A percentile compares a stretch with the other conserved stretches of the same genome.
Conservation (phyloP, 2,329 filamentous ascomycete species). For the Sarocladiaceae sp. region DNA sequence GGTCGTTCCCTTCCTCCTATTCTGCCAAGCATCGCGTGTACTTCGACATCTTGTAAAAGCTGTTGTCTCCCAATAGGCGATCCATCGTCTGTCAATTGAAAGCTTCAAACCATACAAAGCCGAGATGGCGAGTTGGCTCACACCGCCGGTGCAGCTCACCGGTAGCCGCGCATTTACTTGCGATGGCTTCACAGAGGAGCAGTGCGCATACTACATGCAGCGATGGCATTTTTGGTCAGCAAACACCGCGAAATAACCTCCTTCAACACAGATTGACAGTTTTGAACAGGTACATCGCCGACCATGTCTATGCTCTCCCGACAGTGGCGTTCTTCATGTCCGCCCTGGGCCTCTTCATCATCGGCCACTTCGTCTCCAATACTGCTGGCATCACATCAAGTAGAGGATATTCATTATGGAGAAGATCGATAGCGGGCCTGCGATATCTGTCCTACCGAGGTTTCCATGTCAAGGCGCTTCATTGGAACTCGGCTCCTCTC, state of each 20-base stretch:
- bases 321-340: constrained; percentile 50
- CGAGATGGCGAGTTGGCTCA: constrained; percentile 30
- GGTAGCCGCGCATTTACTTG: constrained; percentile 29
- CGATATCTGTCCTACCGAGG: constrained; percentile 4
- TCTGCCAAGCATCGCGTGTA: too few relatives aligned
- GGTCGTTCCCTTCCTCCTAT: too few relatives aligned
- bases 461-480: constrained; percentile 7
- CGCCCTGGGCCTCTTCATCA: constrained; percentile 42
- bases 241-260: too few relatives aligned
- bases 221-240: constrained; percentile 43
- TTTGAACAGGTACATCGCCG: constrained; percentile 32
- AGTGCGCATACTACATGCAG: constrained; percentile 40
- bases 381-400: constrained; percentile 18
- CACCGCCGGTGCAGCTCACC: constrained; percentile 35
- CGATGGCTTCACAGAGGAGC: constrained; percentile 32
- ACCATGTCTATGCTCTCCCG: constrained; percentile 46
- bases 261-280: constrained; percentile 11
- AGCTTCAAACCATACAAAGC: too few relatives aligned
- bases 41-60: too few relatives aligned
- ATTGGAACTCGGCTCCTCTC: constrained; percentile 39
- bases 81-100: too few relatives aligned
- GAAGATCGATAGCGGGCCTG: not conserved
- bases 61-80: too few relatives aligned
- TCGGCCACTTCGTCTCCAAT: constrained; percentile 38
- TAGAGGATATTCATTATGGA: not conserved